Evolutionary conservation across 306 rosid species (phyloP).

Genomic region (Lagenaria siceraria): DNA sequence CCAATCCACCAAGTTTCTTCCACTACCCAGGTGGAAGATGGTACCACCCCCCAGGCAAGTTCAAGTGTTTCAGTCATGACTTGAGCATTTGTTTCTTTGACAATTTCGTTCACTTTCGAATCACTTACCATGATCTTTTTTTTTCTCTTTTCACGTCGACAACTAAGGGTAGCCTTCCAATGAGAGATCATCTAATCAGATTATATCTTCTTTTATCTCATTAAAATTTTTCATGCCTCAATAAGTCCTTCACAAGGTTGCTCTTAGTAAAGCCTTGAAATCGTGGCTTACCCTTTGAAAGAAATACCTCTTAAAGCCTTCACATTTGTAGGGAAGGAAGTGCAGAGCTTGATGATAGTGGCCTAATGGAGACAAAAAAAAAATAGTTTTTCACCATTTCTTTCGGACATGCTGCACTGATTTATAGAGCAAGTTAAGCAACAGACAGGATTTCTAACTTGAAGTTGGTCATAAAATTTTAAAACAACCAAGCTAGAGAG

Average conservation of each 20-base stretch:
- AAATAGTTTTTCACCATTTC: too few relatives aligned
- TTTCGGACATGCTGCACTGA: neutral
- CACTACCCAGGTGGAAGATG: slow-evolving; percentile 24
- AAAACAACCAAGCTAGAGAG: neutral
- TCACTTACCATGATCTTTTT: neutral
- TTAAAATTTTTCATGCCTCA: neutral
- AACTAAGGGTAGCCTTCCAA: neutral
- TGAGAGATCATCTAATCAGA: neutral
- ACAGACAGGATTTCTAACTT: too few relatives aligned
- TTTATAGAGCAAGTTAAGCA: neutral
- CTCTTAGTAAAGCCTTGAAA: neutral
- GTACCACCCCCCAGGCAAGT: slow-evolving; percentile 37
- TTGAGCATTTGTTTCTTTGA: neutral
- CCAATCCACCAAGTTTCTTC: slow-evolving; percentile 35
- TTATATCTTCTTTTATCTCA: neutral
- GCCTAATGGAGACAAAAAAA: too few relatives aligned
- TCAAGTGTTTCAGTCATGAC: slow-evolving; percentile 16
- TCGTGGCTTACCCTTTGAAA: neutral
- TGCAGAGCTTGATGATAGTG: neutral
- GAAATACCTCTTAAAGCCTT: neutral
- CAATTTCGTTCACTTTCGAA: neutral
- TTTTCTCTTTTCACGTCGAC: neutral
- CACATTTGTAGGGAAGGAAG: neutral
- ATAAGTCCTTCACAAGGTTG: neutral
- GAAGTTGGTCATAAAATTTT: neutral